Base-by-base conservation (phyloP, 148 eudicot species). In the Chenopodium suecicum region DNA sequence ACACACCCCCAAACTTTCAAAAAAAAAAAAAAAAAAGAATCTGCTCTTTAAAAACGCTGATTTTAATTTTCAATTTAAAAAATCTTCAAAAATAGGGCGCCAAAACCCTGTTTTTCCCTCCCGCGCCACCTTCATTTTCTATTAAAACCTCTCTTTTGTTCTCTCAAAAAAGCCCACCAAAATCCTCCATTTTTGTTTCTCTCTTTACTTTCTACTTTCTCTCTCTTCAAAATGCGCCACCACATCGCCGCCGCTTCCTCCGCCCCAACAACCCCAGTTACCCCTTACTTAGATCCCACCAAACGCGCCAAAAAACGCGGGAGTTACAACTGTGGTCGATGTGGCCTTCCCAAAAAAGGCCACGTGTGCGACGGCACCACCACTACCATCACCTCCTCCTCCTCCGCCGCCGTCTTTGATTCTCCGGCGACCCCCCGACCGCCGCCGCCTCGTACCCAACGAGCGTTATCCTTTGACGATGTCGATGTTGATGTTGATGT, bases 281-380 rank as follows among this genome's bases (percentile, higher is more conserved):
- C 92, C 67, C 86, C 92, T 10, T 73, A 77, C 80, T 50, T 89
- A 68, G 88, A 79, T 75, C 66, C 83, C 66, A 34, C 67, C 25
- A 90, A 86, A 75, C 84, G 78, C 19, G 89, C 89, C 73, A 91
- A 91, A 70, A 89, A 75, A 58, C 92, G 98, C 4, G 99, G 99
- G 9, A 85, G 85, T 84, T 95, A 95, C 86, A 93, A 87, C 87
- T 93, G 99, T 68, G 94, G 98, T 82, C 88, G 93, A 0, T 95
- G 99, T 48, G 99, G 99, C 60, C 82, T 83, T 32, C 99, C 97
- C 14, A 95, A 95, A 52, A 89, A 85, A 46, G 99, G 99, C 80
- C 99, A 95, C 81, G 82, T 81, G 7, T 95, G 98, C 81, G 79
- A 81, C 76, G 11, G 80, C 48, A 17, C 86, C 41, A 20, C 74